phyloP scores from a whole-genome alignment of 495 filamentous ascomycete genomes.

The Bathelium albidoporum region DNA sequence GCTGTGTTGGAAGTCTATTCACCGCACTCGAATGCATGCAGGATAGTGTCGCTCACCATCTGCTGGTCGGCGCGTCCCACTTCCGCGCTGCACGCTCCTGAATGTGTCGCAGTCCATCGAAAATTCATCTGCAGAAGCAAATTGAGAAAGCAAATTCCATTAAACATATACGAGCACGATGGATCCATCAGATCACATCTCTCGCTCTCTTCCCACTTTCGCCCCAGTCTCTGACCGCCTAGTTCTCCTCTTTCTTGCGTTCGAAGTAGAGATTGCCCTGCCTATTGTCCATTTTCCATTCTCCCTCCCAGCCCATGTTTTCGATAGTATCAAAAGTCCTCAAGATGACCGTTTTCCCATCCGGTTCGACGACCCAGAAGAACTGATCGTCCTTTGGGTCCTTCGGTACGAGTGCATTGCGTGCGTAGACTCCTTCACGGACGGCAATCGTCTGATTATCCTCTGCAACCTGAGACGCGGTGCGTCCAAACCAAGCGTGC shows the following conservation, averaged over 20 bases:
- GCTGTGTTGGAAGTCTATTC: too few species aligned
- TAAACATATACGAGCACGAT: neutral
- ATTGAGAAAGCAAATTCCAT: neutral
- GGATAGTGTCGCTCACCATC: too few species aligned
- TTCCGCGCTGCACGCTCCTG: too few species aligned
- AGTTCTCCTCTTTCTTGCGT: neutral
- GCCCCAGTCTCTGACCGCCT: neutral
- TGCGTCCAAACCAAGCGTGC: slow-evolving; percentile 20
- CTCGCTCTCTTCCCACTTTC: neutral
- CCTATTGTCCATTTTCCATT: neutral
- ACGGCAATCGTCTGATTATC: slow-evolving; percentile 28
- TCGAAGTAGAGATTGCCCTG: neutral
- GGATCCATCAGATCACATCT: neutral
- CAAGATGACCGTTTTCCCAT: slow-evolving; percentile 12
- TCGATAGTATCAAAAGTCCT: neutral
- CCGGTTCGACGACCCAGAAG: slow-evolving; percentile 27
- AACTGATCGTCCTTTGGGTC: slow-evolving; percentile 25
- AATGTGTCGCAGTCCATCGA: neutral
- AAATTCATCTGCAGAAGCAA: neutral
- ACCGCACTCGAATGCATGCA: too few species aligned
- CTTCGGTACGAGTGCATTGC: slow-evolving; percentile 22
- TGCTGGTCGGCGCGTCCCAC: too few species aligned
- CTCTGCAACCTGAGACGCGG: slow-evolving; percentile 24
- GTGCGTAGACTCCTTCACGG: slow-evolving; percentile 23
- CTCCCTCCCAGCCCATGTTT: slow-evolving; percentile 1